phyloP scores from a whole-genome alignment of 495 filamentous ascomycete genomes.

The Recurvomyces mirabilis region DNA sequence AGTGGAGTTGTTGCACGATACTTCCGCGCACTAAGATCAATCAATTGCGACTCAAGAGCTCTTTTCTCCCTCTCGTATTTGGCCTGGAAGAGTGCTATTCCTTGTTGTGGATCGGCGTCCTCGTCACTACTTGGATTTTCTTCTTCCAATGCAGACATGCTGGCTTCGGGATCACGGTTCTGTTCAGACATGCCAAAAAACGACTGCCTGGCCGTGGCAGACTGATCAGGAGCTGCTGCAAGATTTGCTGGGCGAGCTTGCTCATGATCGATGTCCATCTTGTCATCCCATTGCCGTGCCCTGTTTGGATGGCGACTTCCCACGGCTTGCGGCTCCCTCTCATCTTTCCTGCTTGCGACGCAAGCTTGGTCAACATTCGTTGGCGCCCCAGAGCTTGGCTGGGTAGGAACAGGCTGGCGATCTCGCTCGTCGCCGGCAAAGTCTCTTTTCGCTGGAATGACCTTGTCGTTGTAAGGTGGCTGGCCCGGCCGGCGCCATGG shows the following conservation, averaged over 20 bases:
- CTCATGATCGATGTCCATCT: slow-evolving; percentile 14
- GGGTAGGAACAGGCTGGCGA: not conserved
- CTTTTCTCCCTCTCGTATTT: slow-evolving; percentile 30
- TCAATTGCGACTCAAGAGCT: slow-evolving; percentile 24
- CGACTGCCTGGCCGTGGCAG: slow-evolving; percentile 17
- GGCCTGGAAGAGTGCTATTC: slow-evolving; percentile 25
- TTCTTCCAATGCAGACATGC: slow-evolving; percentile 16
- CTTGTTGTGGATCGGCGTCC: slow-evolving; percentile 32
- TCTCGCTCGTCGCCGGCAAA: slow-evolving; percentile 22
- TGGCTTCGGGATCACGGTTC: not conserved
- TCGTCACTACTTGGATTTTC: slow-evolving; percentile 26
- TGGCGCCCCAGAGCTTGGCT: too few species aligned
- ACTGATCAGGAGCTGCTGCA: slow-evolving; percentile 4
- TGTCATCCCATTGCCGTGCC: too few species aligned
- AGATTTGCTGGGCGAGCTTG: not conserved
- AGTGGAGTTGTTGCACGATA: slow-evolving; percentile 27
- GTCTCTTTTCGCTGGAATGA: slow-evolving; percentile 25
- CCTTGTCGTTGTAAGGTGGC: slow-evolving; percentile 12
- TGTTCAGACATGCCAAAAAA: slow-evolving; percentile 18
- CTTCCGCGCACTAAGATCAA: slow-evolving; percentile 25
- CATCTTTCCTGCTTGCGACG: too few species aligned
- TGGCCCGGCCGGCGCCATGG: slow-evolving; percentile 29
- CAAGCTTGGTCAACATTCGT: too few species aligned
- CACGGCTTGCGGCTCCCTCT: too few species aligned
- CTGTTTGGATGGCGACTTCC: too few species aligned